phyloP scores from a whole-genome alignment of 2,329 filamentous ascomycete species.

The Diaporthe sp. region DNA sequence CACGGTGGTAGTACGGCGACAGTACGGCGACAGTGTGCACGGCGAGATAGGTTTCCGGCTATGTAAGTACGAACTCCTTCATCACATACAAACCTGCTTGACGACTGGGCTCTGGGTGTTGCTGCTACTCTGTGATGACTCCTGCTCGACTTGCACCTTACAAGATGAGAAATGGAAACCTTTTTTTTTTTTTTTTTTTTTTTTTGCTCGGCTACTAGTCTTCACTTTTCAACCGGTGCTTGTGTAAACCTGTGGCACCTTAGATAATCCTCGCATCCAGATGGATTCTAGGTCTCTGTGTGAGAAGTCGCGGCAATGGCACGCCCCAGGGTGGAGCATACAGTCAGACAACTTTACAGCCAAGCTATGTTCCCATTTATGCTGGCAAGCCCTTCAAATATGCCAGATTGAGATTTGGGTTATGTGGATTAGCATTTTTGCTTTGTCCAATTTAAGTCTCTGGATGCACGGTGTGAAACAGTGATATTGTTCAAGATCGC shows the following conservation, averaged over 20 bases:
- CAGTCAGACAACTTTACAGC: neutral
- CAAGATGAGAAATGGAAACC: no score
- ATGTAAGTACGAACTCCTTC: neutral
- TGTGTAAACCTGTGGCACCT: neutral
- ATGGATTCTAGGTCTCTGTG: neutral
- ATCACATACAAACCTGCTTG: neutral
- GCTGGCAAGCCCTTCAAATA: neutral
- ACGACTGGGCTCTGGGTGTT: conserved; percentile 18
- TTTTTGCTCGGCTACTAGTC: no score
- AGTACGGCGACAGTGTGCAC: no score
- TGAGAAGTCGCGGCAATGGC: no score
- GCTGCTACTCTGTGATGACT: neutral
- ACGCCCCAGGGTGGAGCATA: no score
- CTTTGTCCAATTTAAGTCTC: neutral
- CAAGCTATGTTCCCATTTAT: neutral
- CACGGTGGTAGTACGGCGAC: no score
- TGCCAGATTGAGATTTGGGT: neutral
- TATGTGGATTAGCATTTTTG: neutral
- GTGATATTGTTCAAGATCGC: no score
- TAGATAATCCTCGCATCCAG: neutral
- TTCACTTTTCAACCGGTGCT: neutral
- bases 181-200: neutral
- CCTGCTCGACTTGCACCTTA: neutral
- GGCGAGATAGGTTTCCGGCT: no score
- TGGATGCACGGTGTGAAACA: neutral